Conservation (phyloP, 768 basidiomycete species). For the Suillus plorans region DNA sequence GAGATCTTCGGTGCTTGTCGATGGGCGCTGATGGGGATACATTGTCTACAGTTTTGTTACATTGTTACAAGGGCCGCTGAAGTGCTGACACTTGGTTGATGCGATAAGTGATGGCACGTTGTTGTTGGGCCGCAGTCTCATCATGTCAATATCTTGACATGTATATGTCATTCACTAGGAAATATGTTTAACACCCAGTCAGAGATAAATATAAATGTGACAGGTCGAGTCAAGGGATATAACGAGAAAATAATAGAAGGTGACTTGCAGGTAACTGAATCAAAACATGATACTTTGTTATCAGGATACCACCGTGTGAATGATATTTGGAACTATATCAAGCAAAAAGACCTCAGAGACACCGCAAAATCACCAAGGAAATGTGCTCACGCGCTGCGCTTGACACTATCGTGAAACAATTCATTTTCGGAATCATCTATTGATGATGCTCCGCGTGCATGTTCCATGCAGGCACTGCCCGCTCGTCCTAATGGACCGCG, state of each 20-base stretch:
- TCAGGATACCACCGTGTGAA: not conserved
- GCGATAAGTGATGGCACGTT: not conserved
- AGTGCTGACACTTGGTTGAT: not conserved
- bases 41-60: not conserved
- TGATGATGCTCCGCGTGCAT: not conserved
- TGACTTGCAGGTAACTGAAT: not conserved
- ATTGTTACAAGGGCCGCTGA: not conserved
- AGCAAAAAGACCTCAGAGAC: not conserved
- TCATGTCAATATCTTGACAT: not conserved
- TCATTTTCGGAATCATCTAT: not conserved
- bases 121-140: not conserved
- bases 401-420: not conserved
- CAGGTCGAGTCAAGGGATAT: not conserved
- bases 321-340: not conserved
- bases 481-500: too few species aligned
- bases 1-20: not conserved
- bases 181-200: not conserved
- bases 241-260: not conserved
- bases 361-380: not conserved
- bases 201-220: not conserved
- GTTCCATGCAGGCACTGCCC: not conserved
- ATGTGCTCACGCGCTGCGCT: not conserved
- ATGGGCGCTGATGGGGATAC: not conserved
- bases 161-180: not conserved
- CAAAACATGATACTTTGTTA: not conserved